phyloP scores from a whole-genome alignment of 805 yeast species.

The Hermanozyma aechmeae region DNA sequence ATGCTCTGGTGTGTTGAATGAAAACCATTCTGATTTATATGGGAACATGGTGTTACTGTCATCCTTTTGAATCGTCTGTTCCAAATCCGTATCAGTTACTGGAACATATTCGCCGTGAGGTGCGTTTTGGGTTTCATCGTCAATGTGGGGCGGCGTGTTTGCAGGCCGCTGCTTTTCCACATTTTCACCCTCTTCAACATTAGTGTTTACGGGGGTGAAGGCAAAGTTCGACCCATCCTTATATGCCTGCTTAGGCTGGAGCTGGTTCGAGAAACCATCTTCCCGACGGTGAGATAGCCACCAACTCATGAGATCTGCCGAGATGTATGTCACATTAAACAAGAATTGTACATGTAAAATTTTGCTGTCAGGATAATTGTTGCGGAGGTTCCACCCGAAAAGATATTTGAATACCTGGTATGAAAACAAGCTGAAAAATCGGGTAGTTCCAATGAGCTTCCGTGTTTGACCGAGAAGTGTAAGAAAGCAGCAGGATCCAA shows the following conservation, averaged over 20 bases:
- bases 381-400: conserved; percentile 76
- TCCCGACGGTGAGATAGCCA: conserved; percentile 51
- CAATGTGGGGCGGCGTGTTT: too few species aligned
- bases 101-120: background rate
- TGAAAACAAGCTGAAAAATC: conserved; percentile 51
- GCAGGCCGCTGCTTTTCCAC: conserved; percentile 3
- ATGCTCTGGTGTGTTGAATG: conserved; percentile 14
- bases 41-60: conserved; percentile 45
- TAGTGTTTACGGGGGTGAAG: conserved; percentile 12
- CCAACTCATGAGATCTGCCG: conserved; percentile 82
- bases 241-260: conserved; percentile 23
- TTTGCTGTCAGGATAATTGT: conserved; percentile 55
- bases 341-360: conserved; percentile 68
- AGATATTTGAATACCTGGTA: conserved; percentile 80
- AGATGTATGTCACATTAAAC: conserved; percentile 78
- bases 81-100: background rate
- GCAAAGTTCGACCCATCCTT: conserved; percentile 17
- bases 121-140: conserved; percentile 2
- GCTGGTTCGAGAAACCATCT: conserved; percentile 31
- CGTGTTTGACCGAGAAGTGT: conserved; percentile 65
- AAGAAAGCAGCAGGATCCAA: conserved; percentile 74
- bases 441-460: conserved; percentile 23
- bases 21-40: conserved; percentile 46
- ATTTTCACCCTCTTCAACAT: conserved; percentile 1
- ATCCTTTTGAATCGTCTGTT: too few species aligned